Percentiles rank a stretch among this genome's conserved stretches.
These are phyloP conservation scores for Yarrowia yakushimensis DNA, from an alignment of 805 yeast genomes.

Conservation along the genomic window DNA sequence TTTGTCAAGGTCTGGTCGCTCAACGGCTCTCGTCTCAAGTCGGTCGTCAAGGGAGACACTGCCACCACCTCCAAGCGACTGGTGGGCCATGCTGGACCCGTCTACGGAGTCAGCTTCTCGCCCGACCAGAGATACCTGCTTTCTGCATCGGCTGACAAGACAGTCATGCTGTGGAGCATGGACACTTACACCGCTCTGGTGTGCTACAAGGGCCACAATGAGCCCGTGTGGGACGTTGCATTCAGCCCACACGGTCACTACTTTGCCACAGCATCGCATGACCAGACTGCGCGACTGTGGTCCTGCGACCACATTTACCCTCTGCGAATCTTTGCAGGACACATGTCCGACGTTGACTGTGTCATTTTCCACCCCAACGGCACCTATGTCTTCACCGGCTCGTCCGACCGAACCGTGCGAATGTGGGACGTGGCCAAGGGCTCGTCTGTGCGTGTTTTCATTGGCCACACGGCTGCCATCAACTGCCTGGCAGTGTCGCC, in stretches of 20 bases:
- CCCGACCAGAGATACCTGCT: constrained; percentile 83
- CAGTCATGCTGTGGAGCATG: constrained; percentile 89
- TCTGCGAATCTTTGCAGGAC: constrained; percentile 93
- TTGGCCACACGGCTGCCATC: constrained; percentile 89
- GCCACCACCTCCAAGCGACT: constrained; percentile 45
- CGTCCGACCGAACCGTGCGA: constrained; percentile 89
- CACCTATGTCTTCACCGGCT: constrained; percentile 89
- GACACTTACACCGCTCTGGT: constrained; percentile 88
- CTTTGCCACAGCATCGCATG: constrained; percentile 97
- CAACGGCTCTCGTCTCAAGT: constrained; percentile 76
- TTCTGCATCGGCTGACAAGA: constrained; percentile 85
- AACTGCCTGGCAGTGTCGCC: constrained; percentile 86
- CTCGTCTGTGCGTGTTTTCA: constrained; percentile 81
- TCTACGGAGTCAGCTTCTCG: constrained; percentile 82
- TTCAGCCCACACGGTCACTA: constrained; percentile 95
- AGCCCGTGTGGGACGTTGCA: constrained; percentile 96
- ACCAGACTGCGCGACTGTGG: constrained; percentile 97
- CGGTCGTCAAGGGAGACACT: constrained; percentile 37
- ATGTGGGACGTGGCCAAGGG: constrained; percentile 98
- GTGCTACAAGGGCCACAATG: constrained; percentile 92
- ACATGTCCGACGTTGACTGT: constrained; percentile 91
- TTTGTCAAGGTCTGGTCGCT: constrained; percentile 88
- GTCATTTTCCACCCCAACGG: constrained; percentile 96
- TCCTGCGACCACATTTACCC: constrained; percentile 98
- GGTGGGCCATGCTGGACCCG: constrained; percentile 93